These are phyloP conservation scores for Calocybe cyanea DNA, from an alignment of 768 basidiomycete genomes.

Conservation along the genomic window DNA sequence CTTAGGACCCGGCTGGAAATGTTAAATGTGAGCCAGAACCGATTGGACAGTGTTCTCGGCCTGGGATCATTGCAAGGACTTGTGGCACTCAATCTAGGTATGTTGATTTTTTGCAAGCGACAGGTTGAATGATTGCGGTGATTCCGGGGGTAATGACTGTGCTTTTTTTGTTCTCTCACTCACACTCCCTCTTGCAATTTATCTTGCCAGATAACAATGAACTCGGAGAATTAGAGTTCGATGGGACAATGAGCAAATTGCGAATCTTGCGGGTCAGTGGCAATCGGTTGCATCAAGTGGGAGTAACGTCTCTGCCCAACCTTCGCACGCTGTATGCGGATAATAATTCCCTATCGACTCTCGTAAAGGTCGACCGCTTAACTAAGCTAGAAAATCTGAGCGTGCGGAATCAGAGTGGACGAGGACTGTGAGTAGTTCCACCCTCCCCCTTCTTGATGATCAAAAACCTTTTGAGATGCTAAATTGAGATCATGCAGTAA, in stretches of 20 bases:
- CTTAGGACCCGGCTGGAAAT: slow-evolving; percentile 67
- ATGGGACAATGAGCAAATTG: slow-evolving; percentile 59
- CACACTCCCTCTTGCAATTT: no score
- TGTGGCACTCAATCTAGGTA: slow-evolving; percentile 80
- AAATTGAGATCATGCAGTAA: slow-evolving; percentile 27
- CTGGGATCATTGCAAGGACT: slow-evolving; percentile 61
- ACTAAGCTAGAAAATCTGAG: slow-evolving; percentile 85
- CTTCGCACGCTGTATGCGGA: slow-evolving; percentile 92
- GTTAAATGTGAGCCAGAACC: slow-evolving; percentile 79
- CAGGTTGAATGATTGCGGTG: slow-evolving; percentile 12
- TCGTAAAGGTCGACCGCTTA: slow-evolving; percentile 54
- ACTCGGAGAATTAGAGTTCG: slow-evolving; percentile 51
- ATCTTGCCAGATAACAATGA: slow-evolving; percentile 64
- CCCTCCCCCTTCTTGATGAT: slow-evolving; percentile 21
- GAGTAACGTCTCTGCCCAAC: slow-evolving; percentile 59
- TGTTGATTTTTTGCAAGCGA: slow-evolving; percentile 28
- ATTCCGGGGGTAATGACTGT: slow-evolving; percentile 7
- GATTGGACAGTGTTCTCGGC: slow-evolving; percentile 53
- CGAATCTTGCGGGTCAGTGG: slow-evolving; percentile 83
- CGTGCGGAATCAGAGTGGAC: slow-evolving; percentile 81
- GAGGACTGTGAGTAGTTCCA: slow-evolving; percentile 77
- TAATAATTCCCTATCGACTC: slow-evolving; percentile 59
- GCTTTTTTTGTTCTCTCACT: slow-evolving; percentile 2
- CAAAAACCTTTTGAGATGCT: slow-evolving; percentile 15
- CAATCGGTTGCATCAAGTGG: slow-evolving; percentile 69